Evolutionary conservation across 257 asterid species (phyloP).

Genomic region (Thymus quinquecostatus): DNA sequence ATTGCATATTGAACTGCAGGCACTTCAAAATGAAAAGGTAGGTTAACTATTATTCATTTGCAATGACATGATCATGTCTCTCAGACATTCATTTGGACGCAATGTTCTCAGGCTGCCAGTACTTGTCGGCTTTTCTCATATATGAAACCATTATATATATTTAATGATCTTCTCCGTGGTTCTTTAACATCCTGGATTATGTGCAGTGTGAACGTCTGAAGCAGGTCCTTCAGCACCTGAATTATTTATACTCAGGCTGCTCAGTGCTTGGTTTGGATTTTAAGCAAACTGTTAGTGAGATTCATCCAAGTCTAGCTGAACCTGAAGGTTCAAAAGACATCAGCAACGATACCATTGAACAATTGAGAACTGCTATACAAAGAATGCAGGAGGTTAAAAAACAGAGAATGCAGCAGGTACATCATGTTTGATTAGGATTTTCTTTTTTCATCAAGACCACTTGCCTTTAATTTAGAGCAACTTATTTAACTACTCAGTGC

Average conservation of each 20-base stretch:
- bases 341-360: conserved; percentile 69
- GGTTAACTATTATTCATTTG: background rate
- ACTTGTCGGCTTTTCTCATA: conserved; percentile 76
- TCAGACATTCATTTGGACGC: conserved; percentile 31
- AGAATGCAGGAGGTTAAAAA: conserved; percentile 67
- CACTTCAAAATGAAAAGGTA: conserved; percentile 88
- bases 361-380: conserved; percentile 64
- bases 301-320: conserved; percentile 87
- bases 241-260: conserved; percentile 71
- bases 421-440: conserved; percentile 11
- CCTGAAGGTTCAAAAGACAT: conserved; percentile 68
- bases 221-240: conserved; percentile 71
- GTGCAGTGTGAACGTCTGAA: conserved; percentile 91
- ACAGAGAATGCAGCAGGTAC: conserved; percentile 90
- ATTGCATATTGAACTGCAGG: conserved; percentile 73
- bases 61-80: conserved; percentile 1
- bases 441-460: background rate
- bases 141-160: background rate
- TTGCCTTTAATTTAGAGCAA: conserved; percentile 18
- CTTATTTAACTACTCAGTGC: conserved; percentile 27
- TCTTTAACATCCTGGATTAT: conserved; percentile 33
- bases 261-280: conserved; percentile 91
- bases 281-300: conserved; percentile 63
- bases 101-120: conserved; percentile 82
- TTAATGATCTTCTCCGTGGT: background rate